Evolutionary conservation across 352 stramenopile genomes (phyloP), one percentile per base, ranked within the genome.

Genomic region (Phytophthora citricola): DNA sequence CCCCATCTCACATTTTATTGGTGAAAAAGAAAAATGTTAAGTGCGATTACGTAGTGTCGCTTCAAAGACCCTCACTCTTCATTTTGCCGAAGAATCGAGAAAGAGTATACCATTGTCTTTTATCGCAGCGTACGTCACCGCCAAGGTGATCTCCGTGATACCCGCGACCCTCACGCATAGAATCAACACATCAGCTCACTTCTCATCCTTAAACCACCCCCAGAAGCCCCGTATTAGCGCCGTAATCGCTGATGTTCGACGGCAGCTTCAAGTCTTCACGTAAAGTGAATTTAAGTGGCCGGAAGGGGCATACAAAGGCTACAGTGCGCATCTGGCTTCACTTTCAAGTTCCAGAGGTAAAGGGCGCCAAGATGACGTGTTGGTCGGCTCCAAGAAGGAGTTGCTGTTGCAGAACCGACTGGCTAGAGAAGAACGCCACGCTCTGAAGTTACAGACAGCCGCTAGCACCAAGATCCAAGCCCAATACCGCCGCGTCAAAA

Each of bases 241-340:
- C 36, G 14, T 15, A 61, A 40, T 11, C 22, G 8, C 22, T 12
- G 43, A 92, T 92, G 84, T 92, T 92, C 43, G 84, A 92, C 56
- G 84, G 84, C 22, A 86, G 73, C 59, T 90, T 92, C 69, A 89
- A 89, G 65, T 54, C 73, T n/a, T 53, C 79, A 31, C 81, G 84
- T 22, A 89, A 87, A 48, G 81, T 92, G 31, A 90, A 89, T 57
- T 61, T 92, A 45, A 90, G 84, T 59, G 84, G 84, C 8, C 75
- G 84, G 3, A 79, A 83, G 50, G 80, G 79, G 66, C 48, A 73
- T 45, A 54, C 63, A 34, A 71, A 11, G 71, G 66, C 32, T 70
- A 69, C 47, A 69, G 46, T 24, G 63, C 58, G 17, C 67, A 53
- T n/a, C 56, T 75, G 32, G 53, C 63, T 5, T 68, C 62, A 7